Evolutionary conservation across 306 rosid species (phyloP), one percentile per base, ranked within the genome.

Genomic region (Rubus parviflorus): DNA sequence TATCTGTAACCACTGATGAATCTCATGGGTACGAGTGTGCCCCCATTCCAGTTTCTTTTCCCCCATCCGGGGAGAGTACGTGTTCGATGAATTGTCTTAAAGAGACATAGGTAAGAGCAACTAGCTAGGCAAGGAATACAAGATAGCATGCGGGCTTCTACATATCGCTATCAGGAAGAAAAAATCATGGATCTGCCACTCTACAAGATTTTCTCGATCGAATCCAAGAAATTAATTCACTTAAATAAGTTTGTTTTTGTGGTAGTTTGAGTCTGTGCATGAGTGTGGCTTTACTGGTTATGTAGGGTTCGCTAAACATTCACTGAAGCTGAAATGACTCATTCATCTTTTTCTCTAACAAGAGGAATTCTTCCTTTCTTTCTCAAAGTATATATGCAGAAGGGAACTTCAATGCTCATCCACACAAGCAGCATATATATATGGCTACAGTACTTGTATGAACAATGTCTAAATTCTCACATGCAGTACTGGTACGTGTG

Each of bases 401-500:
- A 64, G 45, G 69, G 69, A 61, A 58, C 53, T 41, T 72, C 54
- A 7, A 74, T 74, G 43, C 56, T 22, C 35, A 13, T 58, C 77
- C 68, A 43, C 56, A 42, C 38, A 49, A 23, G 77, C 38, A 74
- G 46, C 77, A 64, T 17, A 40, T 17, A 62, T 17, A 62, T 35
- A 48, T 69, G 54, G n/a, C 1, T 23, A 25, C 57, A 60, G 68
- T 61, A 38, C 6, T 30, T 45, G 8, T 23, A 73, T 73, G 52
- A 72, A 40, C 37, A 11, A 53, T 70, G n/a, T 46, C 37, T 54
- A n/a, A 40, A 17, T 23, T 72, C n/a, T 79, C 42, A 54, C 52
- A 30, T 70, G 75, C 60, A 48, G 75, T 68, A 67, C 65, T 53
- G 22, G 74, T 60, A 81, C 37, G 80, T 78, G 79, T 42, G 82